Percentiles rank a stretch among this genome's conserved stretches.
Evolutionary conservation across 495 filamentous ascomycete genomes (phyloP).

Genomic region (Mytilinidion resinicola): DNA sequence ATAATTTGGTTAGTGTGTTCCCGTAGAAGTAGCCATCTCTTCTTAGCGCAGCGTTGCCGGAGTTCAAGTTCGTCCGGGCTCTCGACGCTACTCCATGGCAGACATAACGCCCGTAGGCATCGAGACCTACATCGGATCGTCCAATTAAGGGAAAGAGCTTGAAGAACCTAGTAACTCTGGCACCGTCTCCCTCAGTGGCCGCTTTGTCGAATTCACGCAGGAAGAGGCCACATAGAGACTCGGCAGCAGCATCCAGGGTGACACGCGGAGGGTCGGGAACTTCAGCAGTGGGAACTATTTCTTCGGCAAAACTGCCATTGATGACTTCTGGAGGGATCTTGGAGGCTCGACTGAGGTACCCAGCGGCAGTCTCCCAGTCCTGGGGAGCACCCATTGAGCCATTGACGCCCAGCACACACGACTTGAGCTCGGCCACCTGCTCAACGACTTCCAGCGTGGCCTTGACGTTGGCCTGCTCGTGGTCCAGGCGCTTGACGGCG

Average conservation of each 20-base stretch:
- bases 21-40: conserved; percentile 84
- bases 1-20: conserved; percentile 80
- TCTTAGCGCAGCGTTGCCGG: conserved; percentile 47
- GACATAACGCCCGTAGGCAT: conserved; percentile 92
- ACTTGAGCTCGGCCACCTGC: conserved; percentile 91
- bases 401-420: conserved; percentile 89
- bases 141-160: conserved; percentile 96
- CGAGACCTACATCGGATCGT: conserved; percentile 77
- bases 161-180: conserved; percentile 90
- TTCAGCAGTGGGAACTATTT: conserved; percentile 90
- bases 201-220: conserved; percentile 93
- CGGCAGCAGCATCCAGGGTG: conserved; percentile 79
- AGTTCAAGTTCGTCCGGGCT: conserved; percentile 72
- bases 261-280: conserved; percentile 85
- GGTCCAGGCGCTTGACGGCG: conserved; percentile 77
- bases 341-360: conserved; percentile 74
- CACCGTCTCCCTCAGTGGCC: conserved; percentile 72
- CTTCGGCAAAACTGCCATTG: conserved; percentile 79
- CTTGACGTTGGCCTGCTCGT: conserved; percentile 84
- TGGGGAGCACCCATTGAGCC: conserved; percentile 96
- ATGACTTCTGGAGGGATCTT: conserved; percentile 74
- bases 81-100: conserved; percentile 83
- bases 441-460: conserved; percentile 88
- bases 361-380: conserved; percentile 95
- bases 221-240: conserved; percentile 82